These are phyloP conservation scores for Colletotrichum paranaense DNA, from an alignment of 2,329 filamentous ascomycete species.

Conservation along the genomic window DNA sequence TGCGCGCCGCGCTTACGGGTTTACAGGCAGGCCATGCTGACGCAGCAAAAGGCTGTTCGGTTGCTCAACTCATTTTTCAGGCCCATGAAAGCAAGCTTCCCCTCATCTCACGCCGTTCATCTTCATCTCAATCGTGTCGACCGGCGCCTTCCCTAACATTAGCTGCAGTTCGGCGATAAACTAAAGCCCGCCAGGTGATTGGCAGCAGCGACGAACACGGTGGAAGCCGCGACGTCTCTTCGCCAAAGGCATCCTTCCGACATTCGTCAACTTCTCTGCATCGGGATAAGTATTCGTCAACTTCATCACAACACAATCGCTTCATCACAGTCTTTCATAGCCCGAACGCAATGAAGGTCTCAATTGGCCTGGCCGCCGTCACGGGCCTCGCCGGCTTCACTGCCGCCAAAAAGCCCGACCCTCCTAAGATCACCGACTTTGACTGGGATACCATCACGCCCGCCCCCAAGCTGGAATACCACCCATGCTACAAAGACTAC, in stretches of 20 bases:
- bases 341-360: not conserved
- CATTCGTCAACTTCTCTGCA: not conserved
- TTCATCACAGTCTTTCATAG: not conserved
- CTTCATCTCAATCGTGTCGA: not conserved
- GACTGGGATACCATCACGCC: slow-evolving; percentile 51
- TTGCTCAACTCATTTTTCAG: not conserved
- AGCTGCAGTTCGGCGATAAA: not conserved
- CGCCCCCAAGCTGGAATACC: slow-evolving; percentile 48
- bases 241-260: not conserved
- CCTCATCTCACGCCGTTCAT: not conserved
- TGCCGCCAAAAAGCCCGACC: not conserved
- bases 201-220: not conserved
- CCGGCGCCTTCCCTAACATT: not conserved
- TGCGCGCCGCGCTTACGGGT: not conserved
- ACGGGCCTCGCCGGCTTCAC: slow-evolving; percentile 3
- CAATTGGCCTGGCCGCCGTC: not conserved
- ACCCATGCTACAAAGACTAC: slow-evolving; percentile 51
- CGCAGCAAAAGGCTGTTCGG: not conserved
- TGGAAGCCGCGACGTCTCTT: not conserved
- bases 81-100: not conserved
- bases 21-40: slow-evolving; percentile 17
- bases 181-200: not conserved
- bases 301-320: not conserved
- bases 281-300: too few species aligned
- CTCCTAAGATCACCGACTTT: slow-evolving; percentile 39